A percentile compares a stretch with the other conserved stretches of the same genome.
These are phyloP conservation scores for Juglanconis sp. DNA, from an alignment of 2,329 filamentous ascomycete genomes.

Conservation along the genomic window DNA sequence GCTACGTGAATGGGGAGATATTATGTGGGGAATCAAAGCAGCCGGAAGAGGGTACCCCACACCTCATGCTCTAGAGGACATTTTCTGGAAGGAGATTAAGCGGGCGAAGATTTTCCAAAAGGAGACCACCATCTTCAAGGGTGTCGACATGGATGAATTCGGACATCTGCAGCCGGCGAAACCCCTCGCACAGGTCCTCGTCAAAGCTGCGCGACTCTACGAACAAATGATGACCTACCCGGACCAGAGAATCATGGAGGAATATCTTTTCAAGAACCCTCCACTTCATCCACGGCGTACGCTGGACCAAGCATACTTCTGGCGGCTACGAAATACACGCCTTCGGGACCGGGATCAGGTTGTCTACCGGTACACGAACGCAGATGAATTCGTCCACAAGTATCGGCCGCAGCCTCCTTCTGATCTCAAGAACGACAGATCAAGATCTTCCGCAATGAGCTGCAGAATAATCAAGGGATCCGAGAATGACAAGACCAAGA, in stretches of 20 bases:
- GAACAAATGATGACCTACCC: constrained; percentile 34
- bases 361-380: constrained; percentile 35
- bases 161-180: constrained; percentile 7
- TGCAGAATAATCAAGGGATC: neutral
- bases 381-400: constrained; percentile 5
- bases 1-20: constrained; percentile 4
- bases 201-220: constrained; percentile 31
- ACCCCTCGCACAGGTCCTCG: constrained; percentile 27
- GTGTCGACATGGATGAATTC: neutral
- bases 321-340: constrained; percentile 35
- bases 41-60: constrained; percentile 2
- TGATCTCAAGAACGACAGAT: constrained; percentile 10
- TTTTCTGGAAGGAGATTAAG: constrained; percentile 9
- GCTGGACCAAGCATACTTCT: constrained; percentile 43
- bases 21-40: constrained; percentile 3
- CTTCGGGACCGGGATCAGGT: constrained; percentile 40
- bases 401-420: constrained; percentile 5
- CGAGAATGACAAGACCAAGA: neutral
- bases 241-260: constrained; percentile 32
- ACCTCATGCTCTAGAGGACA: constrained; percentile 7
- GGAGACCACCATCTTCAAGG: constrained; percentile 9
- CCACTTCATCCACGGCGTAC: constrained; percentile 42
- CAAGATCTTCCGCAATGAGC: constrained; percentile 14
- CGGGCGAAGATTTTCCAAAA: neutral
- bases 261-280: constrained; percentile 30